Evolutionary conservation across 2,329 filamentous ascomycete species (phyloP).

Genomic region (Raffaelea ambrosiae): DNA sequence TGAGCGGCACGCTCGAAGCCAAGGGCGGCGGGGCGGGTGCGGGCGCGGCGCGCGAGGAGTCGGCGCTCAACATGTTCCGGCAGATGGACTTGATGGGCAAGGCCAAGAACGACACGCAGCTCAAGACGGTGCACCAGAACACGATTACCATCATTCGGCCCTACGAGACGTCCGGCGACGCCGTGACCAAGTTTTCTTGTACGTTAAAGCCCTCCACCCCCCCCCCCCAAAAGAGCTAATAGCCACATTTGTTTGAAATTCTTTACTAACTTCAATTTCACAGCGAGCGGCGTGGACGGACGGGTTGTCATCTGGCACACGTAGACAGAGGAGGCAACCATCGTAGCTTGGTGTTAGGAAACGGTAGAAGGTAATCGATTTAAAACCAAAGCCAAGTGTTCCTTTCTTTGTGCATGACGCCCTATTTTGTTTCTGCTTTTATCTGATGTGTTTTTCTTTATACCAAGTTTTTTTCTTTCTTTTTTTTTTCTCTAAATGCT

Average conservation of each 20-base stretch:
- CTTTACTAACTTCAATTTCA: conserved; percentile 27
- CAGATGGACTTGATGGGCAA: conserved; percentile 99
- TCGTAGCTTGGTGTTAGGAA: neutral
- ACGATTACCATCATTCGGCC: conserved; percentile 78
- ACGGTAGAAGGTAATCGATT: too few relatives aligned
- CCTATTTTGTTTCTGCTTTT: too few relatives aligned
- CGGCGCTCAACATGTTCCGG: conserved; percentile 93
- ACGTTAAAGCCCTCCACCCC: conserved; percentile 33
- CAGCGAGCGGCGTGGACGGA: conserved; percentile 76
- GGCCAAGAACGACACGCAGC: conserved; percentile 80
- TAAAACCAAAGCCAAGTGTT: too few relatives aligned
- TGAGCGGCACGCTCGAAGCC: conserved; percentile 71
- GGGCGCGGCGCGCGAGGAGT: conserved; percentile 68
- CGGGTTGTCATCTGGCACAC: conserved; percentile 71
- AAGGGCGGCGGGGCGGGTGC: conserved; percentile 57
- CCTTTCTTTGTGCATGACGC: too few relatives aligned
- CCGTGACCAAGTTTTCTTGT: conserved; percentile 78
- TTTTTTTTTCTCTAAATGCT: too few relatives aligned
- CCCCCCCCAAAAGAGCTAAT: too few relatives aligned
- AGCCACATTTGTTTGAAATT: neutral
- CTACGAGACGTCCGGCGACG: conserved; percentile 58
- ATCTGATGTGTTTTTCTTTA: too few relatives aligned
- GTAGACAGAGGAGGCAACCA: conserved; percentile 30
- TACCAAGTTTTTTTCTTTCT: neutral
- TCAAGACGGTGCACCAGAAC: conserved; percentile 95